Evolutionary conservation across 352 stramenopile genomes (phyloP), one percentile per base, ranked within the genome.

Genomic region (Hyaloperonospora brassicae): DNA sequence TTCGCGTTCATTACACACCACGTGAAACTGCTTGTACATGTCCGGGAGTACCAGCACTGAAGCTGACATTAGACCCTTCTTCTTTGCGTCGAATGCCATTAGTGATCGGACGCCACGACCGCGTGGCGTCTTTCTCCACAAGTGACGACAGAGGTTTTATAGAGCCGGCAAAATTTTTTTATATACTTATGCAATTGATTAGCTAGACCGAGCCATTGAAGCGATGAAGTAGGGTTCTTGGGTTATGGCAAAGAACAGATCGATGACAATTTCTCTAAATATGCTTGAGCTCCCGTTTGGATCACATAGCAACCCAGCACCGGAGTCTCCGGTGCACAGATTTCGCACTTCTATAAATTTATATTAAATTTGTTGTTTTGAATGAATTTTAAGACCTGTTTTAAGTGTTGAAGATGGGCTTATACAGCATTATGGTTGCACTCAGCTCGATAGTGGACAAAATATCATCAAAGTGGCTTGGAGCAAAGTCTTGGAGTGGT

Each of bases 101-200:
- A 6, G 2, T 47, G 17, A 17, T 47, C 23, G 13, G 27, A 31
- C 3, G 27, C 3, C 27, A 31, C 27, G 27, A 31, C 27, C 27
- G 7, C 27, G 7, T 7, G 27, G 27, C 27, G n/a, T 31, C 3
- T 7, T 21, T 47, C 36, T 42, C 3, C 14, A 14, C 5, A 42
- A 23, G 7, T 25, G 11, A 45, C 21, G 40, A 22, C 22, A 53
- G 21, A 31, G 50, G 48, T 8, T 56, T 39, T n/a, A 56, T 50
- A 4, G 30, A 7, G 1, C 10, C 24, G 11, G 50, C 39, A 17
- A 49, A 49, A 13, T 56, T 23, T 21, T 49, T 41, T 3, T n/a
- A 40, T 39, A 51, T 73, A 68, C 36, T 55, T 58, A 25, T 62
- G 51, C 1, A 70, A n/a, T 36, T 69, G 64, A 27, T 63, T 70